Base-by-base conservation (phyloP, 2,329 filamentous ascomycete species). In the Madurella fahalii region DNA sequence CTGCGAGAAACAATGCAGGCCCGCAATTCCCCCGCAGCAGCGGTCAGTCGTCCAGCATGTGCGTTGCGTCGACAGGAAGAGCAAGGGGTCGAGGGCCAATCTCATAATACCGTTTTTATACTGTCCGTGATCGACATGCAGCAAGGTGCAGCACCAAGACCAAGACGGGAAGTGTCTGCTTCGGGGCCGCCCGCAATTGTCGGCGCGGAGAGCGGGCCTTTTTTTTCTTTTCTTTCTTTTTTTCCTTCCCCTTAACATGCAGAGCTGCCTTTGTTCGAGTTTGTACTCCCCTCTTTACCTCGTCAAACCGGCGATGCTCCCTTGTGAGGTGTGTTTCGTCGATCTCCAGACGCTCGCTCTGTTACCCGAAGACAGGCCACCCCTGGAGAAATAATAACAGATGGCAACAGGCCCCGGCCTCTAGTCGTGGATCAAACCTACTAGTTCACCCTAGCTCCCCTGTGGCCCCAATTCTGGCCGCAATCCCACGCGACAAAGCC, bases 371-470 rank as follows among this genome's bases (percentile, higher is more conserved):
- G 13, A 32, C 46, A 51, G 39, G 53, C 46, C 47, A 13, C 37
- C 40, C 54, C 34, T 25, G 43, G 20, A 39, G 7, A 32, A 25
- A 15, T 47, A 40, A 53, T 39, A 50, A 18, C 46, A 47, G 11
- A 50, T 46, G 52, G 58, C 47, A 58, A 40, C 52, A 34, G 37
- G 17, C 16, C 46, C 49, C 32, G 42, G 46, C 32, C 25, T 45
- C 50, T 58, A 52, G 58, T 49, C 54, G 60, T 54, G 53, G 60
- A 61, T 62, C 60, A 59, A 58, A 56, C 52, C 54, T 52, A 44
- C 59, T 54, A 37, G 47, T 47, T 32, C 50, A 17, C 52, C 40
- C 40, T 53, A 57, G 47, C 49, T 43, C 30, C 20, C 44, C 40
- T 52, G 49, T 44, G 55, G 48, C 53, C 45, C 37, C 53, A 47